Evolutionary conservation across 1,284 basidiomycete genomes (phyloP), one percentile per base, ranked within the genome.

Genomic region (Fomitopsis pinicola): DNA sequence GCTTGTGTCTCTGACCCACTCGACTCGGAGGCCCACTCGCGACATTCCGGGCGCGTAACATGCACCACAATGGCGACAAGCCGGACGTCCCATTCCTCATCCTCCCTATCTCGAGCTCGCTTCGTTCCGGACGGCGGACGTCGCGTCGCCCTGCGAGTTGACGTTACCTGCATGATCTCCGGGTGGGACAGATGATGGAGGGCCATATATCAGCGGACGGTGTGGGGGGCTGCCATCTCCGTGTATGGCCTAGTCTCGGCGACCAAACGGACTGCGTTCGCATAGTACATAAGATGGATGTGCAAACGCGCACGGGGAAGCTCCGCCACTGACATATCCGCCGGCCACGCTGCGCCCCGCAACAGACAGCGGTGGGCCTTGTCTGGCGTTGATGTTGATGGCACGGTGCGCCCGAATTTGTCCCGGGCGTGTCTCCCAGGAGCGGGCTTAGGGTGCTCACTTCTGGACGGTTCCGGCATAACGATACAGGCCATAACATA

Each of bases 91-190:
- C 35, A n/a, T 36, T 19, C 52, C 52, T 53, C 52, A 54, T 38
- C 52, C 35, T 36, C 52, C 35, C 52, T 54, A 54, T 54, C 52
- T 54, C 52, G 52, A 54, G 40, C 52, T 54, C 52, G 52, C 52
- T 54, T 54, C 28, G 15, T 22, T 22, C 46, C 26, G 46, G 26
- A 30, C 22, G 28, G 9, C 19, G 12, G 28, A 30, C 9, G 10
- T 30, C 26, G 35, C 46, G 19, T 50, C 48, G 48, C 38, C 3
- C 5, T 40, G 38, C 35, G 2, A 36, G 38, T 40, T 12, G 12
- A 14, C 38, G 14, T 8, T 8, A 15, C 6, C 8, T 15, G 38
- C 12, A 14, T 22, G 45, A 50, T 50, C 30, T 35, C 48, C 48
- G 48, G 8, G 28, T 33, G 30, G 28, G 48, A 30, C 5, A 30